Conservation (phyloP, 192 early-diverging fungal genomes). For the Gaertneriomyces sp. region DNA sequence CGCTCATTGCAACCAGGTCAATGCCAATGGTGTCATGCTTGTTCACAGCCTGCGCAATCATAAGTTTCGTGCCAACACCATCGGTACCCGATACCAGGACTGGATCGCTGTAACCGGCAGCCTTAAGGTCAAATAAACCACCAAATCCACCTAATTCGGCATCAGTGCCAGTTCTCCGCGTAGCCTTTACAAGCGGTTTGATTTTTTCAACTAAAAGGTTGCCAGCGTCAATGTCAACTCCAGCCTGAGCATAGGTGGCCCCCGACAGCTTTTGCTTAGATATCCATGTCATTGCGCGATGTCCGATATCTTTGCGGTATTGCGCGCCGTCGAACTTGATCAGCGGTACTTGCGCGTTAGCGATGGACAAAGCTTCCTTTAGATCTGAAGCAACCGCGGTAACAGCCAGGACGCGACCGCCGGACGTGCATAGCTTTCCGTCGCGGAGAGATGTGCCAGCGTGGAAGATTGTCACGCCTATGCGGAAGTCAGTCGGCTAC, state of each 20-base stretch:
- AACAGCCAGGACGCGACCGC: constrained; percentile 93
- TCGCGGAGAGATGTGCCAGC: constrained; percentile 73
- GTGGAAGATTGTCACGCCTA: constrained; percentile 78
- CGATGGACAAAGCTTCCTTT: constrained; percentile 71
- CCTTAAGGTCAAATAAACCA: constrained; percentile 94
- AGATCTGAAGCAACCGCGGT: constrained; percentile 76
- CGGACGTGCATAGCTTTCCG: constrained; percentile 72
- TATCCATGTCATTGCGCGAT: constrained; percentile 55
- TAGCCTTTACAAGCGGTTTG: constrained; percentile 93
- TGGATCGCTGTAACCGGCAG: constrained; percentile 87
- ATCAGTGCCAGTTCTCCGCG: constrained; percentile 86
- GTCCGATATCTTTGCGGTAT: constrained; percentile 91
- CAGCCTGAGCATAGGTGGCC: constrained; percentile 92
- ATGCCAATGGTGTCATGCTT: constrained; percentile 94
- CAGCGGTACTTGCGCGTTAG: constrained; percentile 62
- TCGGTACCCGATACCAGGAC: constrained; percentile 97
- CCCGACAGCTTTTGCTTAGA: constrained; percentile 39
- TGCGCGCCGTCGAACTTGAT: constrained; percentile 86
- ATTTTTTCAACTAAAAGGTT: constrained; percentile 93
- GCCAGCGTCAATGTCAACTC: constrained; percentile 94
- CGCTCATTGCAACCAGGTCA: constrained; percentile 99
- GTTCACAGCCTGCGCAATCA: constrained; percentile 80
- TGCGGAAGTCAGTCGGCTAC: constrained; percentile 10
- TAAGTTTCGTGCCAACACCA: constrained; percentile 98
- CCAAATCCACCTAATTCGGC: constrained; percentile 98